A percentile compares a stretch with the other conserved stretches of the same genome.
Conservation (phyloP, 305 asterid genomes). For the Monarda citriodora region DNA sequence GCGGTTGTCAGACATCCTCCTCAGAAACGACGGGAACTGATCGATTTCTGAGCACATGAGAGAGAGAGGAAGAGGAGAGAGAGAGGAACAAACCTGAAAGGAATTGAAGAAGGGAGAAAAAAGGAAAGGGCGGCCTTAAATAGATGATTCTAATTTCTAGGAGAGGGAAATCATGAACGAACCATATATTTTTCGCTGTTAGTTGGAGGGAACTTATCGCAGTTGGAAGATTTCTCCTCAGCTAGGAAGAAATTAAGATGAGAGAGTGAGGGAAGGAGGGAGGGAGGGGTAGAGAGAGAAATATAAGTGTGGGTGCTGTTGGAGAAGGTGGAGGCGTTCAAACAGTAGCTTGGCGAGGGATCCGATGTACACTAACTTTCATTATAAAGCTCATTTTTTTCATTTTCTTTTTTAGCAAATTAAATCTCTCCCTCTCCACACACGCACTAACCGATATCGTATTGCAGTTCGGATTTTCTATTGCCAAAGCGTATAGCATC, state of each 20-base stretch:
- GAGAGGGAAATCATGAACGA: constrained; percentile 9
- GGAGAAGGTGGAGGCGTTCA: constrained; percentile 20
- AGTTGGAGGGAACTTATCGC: constrained; percentile 1
- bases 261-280: constrained; percentile 23
- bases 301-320: constrained; percentile 8
- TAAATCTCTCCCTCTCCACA: constrained; percentile 18
- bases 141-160: constrained; percentile 11
- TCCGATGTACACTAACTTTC: constrained; percentile 63
- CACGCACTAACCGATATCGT: constrained; percentile 19
- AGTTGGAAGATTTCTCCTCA: constrained; percentile 1
- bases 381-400: constrained; percentile 28
- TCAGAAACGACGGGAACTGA: constrained; percentile 17
- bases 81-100: neutral
- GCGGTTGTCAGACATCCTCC: constrained; percentile 28
- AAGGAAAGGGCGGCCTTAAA: constrained; percentile 2
- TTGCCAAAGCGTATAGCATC: too few species aligned
- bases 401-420: constrained; percentile 20
- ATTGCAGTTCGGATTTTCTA: too few species aligned
- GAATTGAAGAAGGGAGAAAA: neutral
- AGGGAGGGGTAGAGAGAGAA: constrained; percentile 16
- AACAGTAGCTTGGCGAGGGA: constrained; percentile 53
- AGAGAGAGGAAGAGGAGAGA: constrained; percentile 8
- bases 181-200: constrained; percentile 9
- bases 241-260: constrained; percentile 16
- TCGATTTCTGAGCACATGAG: constrained; percentile 35